Conservation (phyloP, 495 filamentous ascomycete genomes). For the Evansstolkia leycettana region DNA sequence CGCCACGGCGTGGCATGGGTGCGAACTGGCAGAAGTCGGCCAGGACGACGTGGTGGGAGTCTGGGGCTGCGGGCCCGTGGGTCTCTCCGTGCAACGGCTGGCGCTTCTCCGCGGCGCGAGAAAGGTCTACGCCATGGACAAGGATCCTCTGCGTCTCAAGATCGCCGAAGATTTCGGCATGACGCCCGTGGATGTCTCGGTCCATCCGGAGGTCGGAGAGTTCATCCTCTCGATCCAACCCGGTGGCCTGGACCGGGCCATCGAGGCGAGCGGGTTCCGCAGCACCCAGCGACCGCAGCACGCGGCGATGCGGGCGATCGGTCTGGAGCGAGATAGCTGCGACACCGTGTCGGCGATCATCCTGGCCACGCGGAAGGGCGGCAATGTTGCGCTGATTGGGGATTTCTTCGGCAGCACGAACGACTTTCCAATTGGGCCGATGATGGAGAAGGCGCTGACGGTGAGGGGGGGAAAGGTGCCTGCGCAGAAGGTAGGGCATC, state of each 20-base stretch:
- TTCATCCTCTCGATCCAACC: slow-evolving; percentile 19
- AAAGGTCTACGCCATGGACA: slow-evolving; percentile 21
- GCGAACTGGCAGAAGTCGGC: slow-evolving; percentile 19
- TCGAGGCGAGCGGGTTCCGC: slow-evolving; percentile 23
- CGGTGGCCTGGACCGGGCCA: slow-evolving; percentile 18
- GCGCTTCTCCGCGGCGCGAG: slow-evolving; percentile 14
- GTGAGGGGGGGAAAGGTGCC: slow-evolving; percentile 14
- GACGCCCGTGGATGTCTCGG: slow-evolving; percentile 12
- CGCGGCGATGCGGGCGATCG: slow-evolving; percentile 13
- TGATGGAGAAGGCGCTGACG: slow-evolving; percentile 18
- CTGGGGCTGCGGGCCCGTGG: slow-evolving; percentile 28
- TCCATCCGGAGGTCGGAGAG: slow-evolving; percentile 14
- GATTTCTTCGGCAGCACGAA: slow-evolving; percentile 20
- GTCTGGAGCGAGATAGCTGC: slow-evolving; percentile 14
- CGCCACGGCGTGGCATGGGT: slow-evolving; percentile 23
- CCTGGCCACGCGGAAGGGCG: slow-evolving; percentile 19
- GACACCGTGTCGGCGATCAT: slow-evolving; percentile 19
- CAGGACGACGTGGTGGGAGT: slow-evolving; percentile 29
- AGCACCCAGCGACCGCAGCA: slow-evolving; percentile 11
- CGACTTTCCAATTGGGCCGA: slow-evolving; percentile 15
- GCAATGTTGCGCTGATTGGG: slow-evolving; percentile 18
- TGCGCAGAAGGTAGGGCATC: slow-evolving; percentile 12
- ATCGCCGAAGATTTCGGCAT: slow-evolving; percentile 17
- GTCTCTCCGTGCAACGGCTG: slow-evolving; percentile 13
- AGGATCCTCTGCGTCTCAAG: slow-evolving; percentile 13